These are phyloP conservation scores for Betula pendula DNA, from an alignment of 306 rosid species.

Conservation along the genomic window DNA sequence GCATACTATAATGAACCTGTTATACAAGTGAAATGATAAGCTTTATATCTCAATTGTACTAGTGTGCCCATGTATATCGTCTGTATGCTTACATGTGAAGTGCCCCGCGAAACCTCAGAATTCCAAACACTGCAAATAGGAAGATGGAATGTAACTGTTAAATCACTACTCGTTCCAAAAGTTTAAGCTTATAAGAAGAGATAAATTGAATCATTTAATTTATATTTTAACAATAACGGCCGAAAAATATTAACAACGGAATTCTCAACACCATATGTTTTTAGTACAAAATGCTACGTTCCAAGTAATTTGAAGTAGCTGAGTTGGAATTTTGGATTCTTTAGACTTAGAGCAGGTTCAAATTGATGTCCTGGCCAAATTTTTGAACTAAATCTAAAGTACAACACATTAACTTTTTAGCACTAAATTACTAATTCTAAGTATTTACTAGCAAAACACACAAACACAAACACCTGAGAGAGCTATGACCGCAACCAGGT, in stretches of 20 bases:
- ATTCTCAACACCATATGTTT: not conserved
- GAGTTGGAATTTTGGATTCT: not conserved
- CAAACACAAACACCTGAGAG: slow-evolving; percentile 45
- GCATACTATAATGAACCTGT: slow-evolving; percentile 58
- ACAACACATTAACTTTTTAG: not conserved
- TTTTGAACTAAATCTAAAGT: not conserved
- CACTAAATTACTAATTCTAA: not conserved
- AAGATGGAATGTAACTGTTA: not conserved
- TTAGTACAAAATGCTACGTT: not conserved
- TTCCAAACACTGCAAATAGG: slow-evolving; percentile 50
- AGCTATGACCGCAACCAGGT: slow-evolving; percentile 49
- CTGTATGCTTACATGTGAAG: slow-evolving; percentile 49
- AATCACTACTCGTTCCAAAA: too few relatives aligned
- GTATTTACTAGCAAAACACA: not conserved
- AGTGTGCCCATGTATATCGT: slow-evolving; percentile 22
- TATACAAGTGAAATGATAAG: slow-evolving; percentile 6
- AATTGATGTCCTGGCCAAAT: not conserved
- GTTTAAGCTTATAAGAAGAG: too few relatives aligned
- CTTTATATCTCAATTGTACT: not conserved
- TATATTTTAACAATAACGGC: not conserved
- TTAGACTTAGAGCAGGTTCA: not conserved
- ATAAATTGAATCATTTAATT: not conserved
- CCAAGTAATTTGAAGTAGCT: not conserved
- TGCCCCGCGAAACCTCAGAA: slow-evolving; percentile 39
- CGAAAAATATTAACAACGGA: too few relatives aligned